Evolutionary conservation across 106 monocot species (phyloP).

Genomic region (Acanthochlamys bracteata): DNA sequence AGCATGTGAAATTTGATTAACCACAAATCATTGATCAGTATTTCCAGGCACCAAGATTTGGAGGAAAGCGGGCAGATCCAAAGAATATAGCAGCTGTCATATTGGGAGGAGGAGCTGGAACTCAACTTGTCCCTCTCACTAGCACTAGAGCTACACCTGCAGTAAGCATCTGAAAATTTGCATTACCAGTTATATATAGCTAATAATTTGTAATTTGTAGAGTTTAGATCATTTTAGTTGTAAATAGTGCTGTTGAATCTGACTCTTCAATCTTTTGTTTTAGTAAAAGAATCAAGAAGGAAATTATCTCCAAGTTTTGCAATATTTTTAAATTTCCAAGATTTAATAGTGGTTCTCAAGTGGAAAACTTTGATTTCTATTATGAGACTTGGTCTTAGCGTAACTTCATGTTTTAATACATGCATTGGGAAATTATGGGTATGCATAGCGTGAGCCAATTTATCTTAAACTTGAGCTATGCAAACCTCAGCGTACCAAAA

Average conservation of each 20-base stretch:
- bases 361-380: too few relatives aligned
- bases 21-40: slow-evolving; percentile 12
- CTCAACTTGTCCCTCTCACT: slow-evolving; percentile 75
- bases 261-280: neutral
- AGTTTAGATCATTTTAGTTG: neutral
- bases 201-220: neutral
- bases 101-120: slow-evolving; percentile 74
- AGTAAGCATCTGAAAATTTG: slow-evolving; percentile 27
- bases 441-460: too few relatives aligned
- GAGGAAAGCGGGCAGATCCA: slow-evolving; percentile 39
- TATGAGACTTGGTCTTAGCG: too few relatives aligned
- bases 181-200: too few relatives aligned
- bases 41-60: slow-evolving; percentile 45
- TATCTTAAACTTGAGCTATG: too few relatives aligned
- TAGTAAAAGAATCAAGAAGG: neutral
- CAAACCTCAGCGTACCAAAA: too few relatives aligned
- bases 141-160: slow-evolving; percentile 81
- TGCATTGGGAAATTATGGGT: too few relatives aligned
- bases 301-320: too few relatives aligned
- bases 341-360: too few relatives aligned
- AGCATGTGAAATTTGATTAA: neutral
- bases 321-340: too few relatives aligned
- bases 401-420: too few relatives aligned
- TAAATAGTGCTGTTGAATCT: too few relatives aligned
- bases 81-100: slow-evolving; percentile 74